Evolutionary conservation across 257 asterid species (phyloP), one percentile per base, ranked within the genome.

Genomic region (Rubia yunnanensis): DNA sequence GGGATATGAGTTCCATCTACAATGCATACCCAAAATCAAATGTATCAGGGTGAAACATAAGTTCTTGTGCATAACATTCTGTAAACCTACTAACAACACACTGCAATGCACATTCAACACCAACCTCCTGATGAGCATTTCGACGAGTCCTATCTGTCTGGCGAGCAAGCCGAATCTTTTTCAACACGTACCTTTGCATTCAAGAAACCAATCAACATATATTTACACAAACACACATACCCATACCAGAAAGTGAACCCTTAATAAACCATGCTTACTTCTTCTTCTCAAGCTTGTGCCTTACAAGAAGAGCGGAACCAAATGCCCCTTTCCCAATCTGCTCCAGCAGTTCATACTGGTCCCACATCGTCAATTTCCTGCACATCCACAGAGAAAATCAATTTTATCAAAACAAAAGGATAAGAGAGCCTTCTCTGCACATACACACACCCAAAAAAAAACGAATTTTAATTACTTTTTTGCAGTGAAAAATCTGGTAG

Each of bases 281-380:
- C 81, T 88, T 86, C 77, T 84, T 91, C 77, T 91, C 96, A 48
- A 70, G 86, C 76, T 86, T 91, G 66, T 91, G 95, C 81, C 88
- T 76, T 74, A 88, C 97, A 55, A 91, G 88, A 74, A 86, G 78
- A 41, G 97, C 97, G 62, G 97, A 87, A 70, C 96, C 97, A 69
- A 91, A 91, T 31, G 97, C 96, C 56, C 97, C 97, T 80, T 88
- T 88, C 66, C 97, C 96, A 66, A 91, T 84, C 82, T 91, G 97
- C 80, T 91, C 97, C 71, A 91, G 74, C 46, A 88, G 66, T 76
- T 86, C 97, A 73, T 91, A 91, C 74, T 84, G 88, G 72, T 91
- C 97, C 97, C 86, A 84, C 73, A 67, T 62, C 68, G 68, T 59
- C 49, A 27, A 65, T 63, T 23, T 55, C 67, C 65, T 27, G 31